phyloP scores from a whole-genome alignment of 2,329 filamentous ascomycete genomes.

The Cytospora piceae region DNA sequence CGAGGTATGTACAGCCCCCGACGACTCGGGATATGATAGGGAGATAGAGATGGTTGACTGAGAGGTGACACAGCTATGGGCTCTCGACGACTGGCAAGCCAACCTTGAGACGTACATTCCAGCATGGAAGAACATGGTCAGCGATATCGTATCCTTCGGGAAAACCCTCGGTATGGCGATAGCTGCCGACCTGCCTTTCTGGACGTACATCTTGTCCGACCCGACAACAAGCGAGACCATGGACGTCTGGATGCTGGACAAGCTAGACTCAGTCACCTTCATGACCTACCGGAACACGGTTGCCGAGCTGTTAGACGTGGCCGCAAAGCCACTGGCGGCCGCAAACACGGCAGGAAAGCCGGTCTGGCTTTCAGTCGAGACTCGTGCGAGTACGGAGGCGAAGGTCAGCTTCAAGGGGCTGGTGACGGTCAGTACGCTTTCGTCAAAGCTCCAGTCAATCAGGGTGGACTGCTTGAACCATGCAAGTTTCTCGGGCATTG shows the following conservation, averaged over 20 bases:
- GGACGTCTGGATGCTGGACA: slow-evolving; percentile 18
- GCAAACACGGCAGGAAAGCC: slow-evolving; percentile 14
- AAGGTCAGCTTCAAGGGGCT: slow-evolving; percentile 22
- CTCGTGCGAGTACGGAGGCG: slow-evolving; percentile 10
- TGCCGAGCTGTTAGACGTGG: slow-evolving; percentile 13
- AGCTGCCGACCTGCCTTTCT: slow-evolving; percentile 21
- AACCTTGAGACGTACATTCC: slow-evolving; percentile 10
- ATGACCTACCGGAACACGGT: slow-evolving; percentile 23
- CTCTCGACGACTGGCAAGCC: slow-evolving; percentile 14
- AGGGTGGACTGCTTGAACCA: slow-evolving; percentile 11
- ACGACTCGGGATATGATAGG: background rate
- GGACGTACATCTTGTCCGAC: slow-evolving; percentile 11
- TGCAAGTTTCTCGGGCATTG: slow-evolving; percentile 17
- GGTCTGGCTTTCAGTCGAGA: slow-evolving; percentile 17
- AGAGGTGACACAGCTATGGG: slow-evolving; percentile 10
- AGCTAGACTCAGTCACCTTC: slow-evolving; percentile 22
- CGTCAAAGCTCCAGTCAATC: slow-evolving; percentile 14
- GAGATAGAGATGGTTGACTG: background rate
- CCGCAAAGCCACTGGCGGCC: slow-evolving; percentile 15
- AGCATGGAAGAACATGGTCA: slow-evolving; percentile 17
- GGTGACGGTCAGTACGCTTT: slow-evolving; percentile 15
- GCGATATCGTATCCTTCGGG: slow-evolving; percentile 4
- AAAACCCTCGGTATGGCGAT: slow-evolving; percentile 2
- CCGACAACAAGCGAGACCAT: slow-evolving; percentile 8
- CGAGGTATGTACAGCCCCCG: background rate